These are phyloP conservation scores for Suillus weaverae DNA, from an alignment of 768 basidiomycete genomes.

Conservation along the genomic window DNA sequence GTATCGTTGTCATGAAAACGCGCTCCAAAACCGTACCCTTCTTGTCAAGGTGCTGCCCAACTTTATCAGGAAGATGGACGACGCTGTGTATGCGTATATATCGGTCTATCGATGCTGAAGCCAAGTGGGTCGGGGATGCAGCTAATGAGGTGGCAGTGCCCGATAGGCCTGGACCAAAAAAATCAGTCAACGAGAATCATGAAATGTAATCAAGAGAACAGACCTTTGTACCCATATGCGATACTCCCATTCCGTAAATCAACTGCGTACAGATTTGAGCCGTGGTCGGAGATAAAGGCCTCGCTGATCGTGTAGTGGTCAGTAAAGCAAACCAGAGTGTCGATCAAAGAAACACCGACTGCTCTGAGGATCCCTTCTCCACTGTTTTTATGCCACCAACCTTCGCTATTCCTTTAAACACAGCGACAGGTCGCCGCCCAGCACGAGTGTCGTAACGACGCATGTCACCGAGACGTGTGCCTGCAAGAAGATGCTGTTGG, in stretches of 20 bases:
- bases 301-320: conserved; percentile 45
- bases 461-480: conserved; percentile 72
- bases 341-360: conserved; percentile 46
- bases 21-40: conserved; percentile 67
- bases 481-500: conserved; percentile 59
- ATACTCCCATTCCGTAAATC: conserved; percentile 70
- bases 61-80: conserved; percentile 47
- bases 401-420: conserved; percentile 63
- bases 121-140: conserved; percentile 50
- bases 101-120: conserved; percentile 67
- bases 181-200: conserved; percentile 5
- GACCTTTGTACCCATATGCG: conserved; percentile 69
- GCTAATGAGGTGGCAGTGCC: conserved; percentile 70
- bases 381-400: conserved; percentile 60
- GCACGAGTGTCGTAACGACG: conserved; percentile 77
- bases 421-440: conserved; percentile 62
- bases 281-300: conserved; percentile 66
- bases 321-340: conserved; percentile 5
- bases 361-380: conserved; percentile 57
- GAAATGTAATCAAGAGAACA: conserved; percentile 5
- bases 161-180: conserved; percentile 52
- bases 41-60: conserved; percentile 50
- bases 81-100: conserved; percentile 70
- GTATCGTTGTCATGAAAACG: conserved; percentile 58
- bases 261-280: conserved; percentile 60